Conservation (phyloP, 2,329 filamentous ascomycete species). For the Pestalotiopsis sp. region DNA sequence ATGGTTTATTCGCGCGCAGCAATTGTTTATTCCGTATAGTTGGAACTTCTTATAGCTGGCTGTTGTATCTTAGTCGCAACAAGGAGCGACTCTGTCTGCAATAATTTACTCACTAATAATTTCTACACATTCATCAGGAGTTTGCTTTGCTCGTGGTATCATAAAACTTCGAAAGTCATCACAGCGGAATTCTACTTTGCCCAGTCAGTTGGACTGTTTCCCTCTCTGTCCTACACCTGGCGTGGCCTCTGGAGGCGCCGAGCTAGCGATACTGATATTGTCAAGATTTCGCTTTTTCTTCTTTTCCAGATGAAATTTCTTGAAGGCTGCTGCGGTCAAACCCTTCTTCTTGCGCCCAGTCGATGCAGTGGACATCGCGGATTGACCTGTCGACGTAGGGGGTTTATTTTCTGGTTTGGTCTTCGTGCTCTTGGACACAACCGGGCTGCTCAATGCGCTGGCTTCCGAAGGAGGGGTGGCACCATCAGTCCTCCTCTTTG, state of each 20-base stretch:
- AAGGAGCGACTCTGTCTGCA: too few relatives aligned
- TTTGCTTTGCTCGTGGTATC: neutral
- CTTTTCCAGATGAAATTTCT: neutral
- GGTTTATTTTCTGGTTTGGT: neutral
- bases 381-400: neutral
- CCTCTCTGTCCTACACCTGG: slow-evolving; percentile 2
- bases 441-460: neutral
- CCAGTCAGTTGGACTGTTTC: neutral
- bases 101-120: too few relatives aligned
- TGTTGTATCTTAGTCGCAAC: too few relatives aligned
- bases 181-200: neutral
- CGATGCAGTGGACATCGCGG: neutral
- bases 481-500: neutral
- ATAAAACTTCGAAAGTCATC: neutral
- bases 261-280: slow-evolving; percentile 10
- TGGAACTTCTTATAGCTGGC: too few relatives aligned
- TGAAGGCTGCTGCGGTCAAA: neutral
- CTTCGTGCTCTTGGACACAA: neutral
- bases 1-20: too few relatives aligned
- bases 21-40: too few relatives aligned
- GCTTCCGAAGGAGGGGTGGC: neutral
- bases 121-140: neutral
- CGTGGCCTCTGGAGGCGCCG: neutral
- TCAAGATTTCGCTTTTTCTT: neutral
- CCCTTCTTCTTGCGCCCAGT: neutral